Evolutionary conservation across 2,329 filamentous ascomycete species (phyloP).

Genomic region (Aureobasidium sp.): DNA sequence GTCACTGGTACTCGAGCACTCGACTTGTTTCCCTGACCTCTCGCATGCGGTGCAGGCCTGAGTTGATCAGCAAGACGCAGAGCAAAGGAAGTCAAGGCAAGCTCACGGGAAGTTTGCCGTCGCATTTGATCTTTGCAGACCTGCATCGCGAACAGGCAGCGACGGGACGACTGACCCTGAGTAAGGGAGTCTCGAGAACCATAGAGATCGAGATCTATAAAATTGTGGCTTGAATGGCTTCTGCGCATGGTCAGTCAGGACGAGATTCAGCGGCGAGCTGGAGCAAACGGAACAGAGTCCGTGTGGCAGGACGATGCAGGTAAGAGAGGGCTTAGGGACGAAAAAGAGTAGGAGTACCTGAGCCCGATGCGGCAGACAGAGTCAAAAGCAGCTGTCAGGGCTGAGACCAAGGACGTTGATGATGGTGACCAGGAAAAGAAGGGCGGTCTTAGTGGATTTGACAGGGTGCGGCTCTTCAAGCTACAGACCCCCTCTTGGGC

Average conservation of each 20-base stretch:
- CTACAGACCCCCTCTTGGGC: neutral
- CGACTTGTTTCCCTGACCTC: slow-evolving; percentile 73
- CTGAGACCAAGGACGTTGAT: neutral
- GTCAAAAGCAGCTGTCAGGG: neutral
- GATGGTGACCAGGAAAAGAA: neutral
- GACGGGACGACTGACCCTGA: slow-evolving; percentile 69
- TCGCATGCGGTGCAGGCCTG: slow-evolving; percentile 85
- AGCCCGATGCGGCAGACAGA: neutral
- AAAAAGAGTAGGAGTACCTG: neutral
- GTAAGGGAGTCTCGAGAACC: slow-evolving; percentile 48
- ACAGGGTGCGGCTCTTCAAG: neutral
- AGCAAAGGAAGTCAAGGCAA: neutral
- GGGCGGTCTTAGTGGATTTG: neutral
- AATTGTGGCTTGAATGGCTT: slow-evolving; percentile 3
- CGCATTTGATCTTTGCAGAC: slow-evolving; percentile 93
- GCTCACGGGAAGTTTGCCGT: slow-evolving; percentile 71
- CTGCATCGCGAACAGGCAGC: slow-evolving; percentile 77
- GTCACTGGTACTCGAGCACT: slow-evolving; percentile 91
- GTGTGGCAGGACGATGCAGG: neutral
- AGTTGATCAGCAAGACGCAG: neutral
- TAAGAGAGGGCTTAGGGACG: neutral
- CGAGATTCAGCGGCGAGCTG: neutral
- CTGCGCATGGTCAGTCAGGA: neutral
- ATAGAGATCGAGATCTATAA: slow-evolving; percentile 25
- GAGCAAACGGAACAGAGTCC: neutral